A percentile compares a stretch with the other conserved stretches of the same genome.
phyloP scores from a whole-genome alignment of 768 basidiomycete genomes.

The Megacollybia marginata region DNA sequence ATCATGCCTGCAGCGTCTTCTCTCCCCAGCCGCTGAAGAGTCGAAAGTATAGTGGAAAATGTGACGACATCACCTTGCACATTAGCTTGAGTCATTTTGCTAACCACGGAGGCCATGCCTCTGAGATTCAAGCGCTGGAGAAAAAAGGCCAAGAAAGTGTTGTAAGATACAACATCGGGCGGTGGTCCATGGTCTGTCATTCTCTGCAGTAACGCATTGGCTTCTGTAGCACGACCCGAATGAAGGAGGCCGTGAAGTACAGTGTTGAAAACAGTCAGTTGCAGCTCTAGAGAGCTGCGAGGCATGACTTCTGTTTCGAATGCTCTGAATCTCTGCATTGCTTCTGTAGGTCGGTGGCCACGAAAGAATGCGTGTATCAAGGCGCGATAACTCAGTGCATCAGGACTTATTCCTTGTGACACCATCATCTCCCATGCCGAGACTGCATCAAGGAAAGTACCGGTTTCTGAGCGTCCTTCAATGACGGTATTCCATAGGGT shows the following conservation, averaged over 20 bases:
- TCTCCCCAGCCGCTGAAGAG: conserved; percentile 61
- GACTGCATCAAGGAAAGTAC: conserved; percentile 45
- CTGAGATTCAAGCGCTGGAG: conserved; percentile 57
- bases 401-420: conserved; percentile 47
- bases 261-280: conserved; percentile 60
- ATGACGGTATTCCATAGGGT: conserved; percentile 69
- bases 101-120: conserved; percentile 49
- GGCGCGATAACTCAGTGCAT: conserved; percentile 59
- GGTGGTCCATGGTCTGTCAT: conserved; percentile 46
- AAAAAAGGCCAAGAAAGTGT: conserved; percentile 70
- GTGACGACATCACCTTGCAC: conserved; percentile 76
- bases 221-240: conserved; percentile 30
- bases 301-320: conserved; percentile 34
- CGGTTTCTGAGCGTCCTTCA: conserved; percentile 48
- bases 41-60: conserved; percentile 79
- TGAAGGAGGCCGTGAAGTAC: conserved; percentile 61
- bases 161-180: conserved; percentile 73
- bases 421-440: conserved; percentile 60
- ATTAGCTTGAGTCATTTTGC: conserved; percentile 43
- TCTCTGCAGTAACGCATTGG: conserved; percentile 30
- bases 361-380: conserved; percentile 58
- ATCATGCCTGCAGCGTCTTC: conserved; percentile 60
- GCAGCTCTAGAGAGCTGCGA: conserved; percentile 12
- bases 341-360: conserved; percentile 42
- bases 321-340: conserved; percentile 39